These are phyloP conservation scores for Trichoderma atroviride DNA, from an alignment of 2,329 filamentous ascomycete genomes.

Conservation along the genomic window DNA sequence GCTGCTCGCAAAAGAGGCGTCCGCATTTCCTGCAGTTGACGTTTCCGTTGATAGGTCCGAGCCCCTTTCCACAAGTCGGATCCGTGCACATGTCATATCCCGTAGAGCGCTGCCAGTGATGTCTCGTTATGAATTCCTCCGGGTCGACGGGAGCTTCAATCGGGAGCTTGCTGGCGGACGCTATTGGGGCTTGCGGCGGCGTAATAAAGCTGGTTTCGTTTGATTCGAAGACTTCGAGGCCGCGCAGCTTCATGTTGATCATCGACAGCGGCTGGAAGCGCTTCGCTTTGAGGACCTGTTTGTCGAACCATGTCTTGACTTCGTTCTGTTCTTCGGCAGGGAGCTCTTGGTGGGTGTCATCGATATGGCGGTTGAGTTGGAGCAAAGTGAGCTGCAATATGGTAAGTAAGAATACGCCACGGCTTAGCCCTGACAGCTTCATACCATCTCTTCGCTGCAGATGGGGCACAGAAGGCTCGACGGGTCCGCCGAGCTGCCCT, in stretches of 20 bases:
- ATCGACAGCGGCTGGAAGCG: conserved; percentile 88
- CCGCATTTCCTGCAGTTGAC: conserved; percentile 95
- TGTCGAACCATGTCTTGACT: conserved; percentile 96
- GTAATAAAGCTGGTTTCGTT: conserved; percentile 65
- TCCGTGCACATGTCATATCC: conserved; percentile 83
- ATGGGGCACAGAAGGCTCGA: conserved; percentile 90
- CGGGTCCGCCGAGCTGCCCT: conserved; percentile 51
- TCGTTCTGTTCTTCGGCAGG: conserved; percentile 88
- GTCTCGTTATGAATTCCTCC: conserved; percentile 83
- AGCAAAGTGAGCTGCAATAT: conserved; percentile 75
- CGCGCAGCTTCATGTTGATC: conserved; percentile 90
- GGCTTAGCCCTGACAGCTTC: conserved; percentile 29
- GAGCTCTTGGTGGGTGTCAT: conserved; percentile 87
- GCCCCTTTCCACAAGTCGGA: conserved; percentile 76
- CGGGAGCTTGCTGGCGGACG: conserved; percentile 45
- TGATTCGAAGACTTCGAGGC: conserved; percentile 90
- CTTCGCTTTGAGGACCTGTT: conserved; percentile 90
- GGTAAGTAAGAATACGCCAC: conserved; percentile 2
- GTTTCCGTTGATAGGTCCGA: conserved; percentile 78
- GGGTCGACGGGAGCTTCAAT: conserved; percentile 64
- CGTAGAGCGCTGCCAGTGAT: conserved; percentile 83
- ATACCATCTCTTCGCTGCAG: conserved; percentile 95
- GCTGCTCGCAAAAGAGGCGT: conserved; percentile 90
- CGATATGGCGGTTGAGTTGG: conserved; percentile 83
- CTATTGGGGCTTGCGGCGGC: conserved; percentile 35